A percentile compares a stretch with the other conserved stretches of the same genome.
Evolutionary conservation across 23 red algal species (phyloP).

Genomic region (Gracilaria domingensis): DNA sequence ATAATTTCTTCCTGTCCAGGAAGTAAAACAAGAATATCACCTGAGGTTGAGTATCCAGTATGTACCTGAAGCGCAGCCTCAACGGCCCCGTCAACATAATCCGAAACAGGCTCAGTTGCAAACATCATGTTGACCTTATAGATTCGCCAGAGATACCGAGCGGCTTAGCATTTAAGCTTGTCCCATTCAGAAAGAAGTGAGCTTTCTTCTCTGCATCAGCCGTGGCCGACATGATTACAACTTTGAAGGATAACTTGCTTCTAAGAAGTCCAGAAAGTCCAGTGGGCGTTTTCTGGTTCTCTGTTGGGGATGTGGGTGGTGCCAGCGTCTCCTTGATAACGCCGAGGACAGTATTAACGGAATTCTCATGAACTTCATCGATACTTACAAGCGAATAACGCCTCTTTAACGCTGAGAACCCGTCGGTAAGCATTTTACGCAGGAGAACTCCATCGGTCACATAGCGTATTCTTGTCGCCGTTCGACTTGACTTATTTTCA

Average conservation of each 20-base stretch:
- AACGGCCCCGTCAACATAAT: constrained; percentile 90
- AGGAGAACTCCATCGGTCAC: constrained; percentile 93
- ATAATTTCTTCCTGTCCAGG: constrained; percentile 98
- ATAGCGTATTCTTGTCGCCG: constrained; percentile 79
- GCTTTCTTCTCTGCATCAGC: constrained; percentile 75
- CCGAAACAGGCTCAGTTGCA: constrained; percentile 65
- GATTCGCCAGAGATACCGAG: constrained; percentile 71
- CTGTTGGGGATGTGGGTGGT: neutral
- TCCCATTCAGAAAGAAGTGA: constrained; percentile 57
- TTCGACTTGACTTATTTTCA: constrained; percentile 65
- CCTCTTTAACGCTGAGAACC: constrained; percentile 42
- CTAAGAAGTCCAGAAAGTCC: constrained; percentile 32
- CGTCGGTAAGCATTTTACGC: constrained; percentile 71
- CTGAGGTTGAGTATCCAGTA: constrained; percentile 50
- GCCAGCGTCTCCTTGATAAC: constrained; percentile 69
- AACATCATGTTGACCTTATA: constrained; percentile 82
- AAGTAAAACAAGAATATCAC: constrained; percentile 97
- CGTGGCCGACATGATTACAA: constrained; percentile 97
- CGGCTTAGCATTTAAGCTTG: constrained; percentile 37
- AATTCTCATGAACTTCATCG: constrained; percentile 98
- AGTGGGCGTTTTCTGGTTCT: constrained; percentile 26
- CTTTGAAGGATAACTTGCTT: constrained; percentile 73
- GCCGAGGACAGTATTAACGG: constrained; percentile 85
- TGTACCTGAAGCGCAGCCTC: constrained; percentile 85
- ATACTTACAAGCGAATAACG: constrained; percentile 80